Base-by-base conservation (phyloP, 306 rosid genomes). In the Rosa chinensis region DNA sequence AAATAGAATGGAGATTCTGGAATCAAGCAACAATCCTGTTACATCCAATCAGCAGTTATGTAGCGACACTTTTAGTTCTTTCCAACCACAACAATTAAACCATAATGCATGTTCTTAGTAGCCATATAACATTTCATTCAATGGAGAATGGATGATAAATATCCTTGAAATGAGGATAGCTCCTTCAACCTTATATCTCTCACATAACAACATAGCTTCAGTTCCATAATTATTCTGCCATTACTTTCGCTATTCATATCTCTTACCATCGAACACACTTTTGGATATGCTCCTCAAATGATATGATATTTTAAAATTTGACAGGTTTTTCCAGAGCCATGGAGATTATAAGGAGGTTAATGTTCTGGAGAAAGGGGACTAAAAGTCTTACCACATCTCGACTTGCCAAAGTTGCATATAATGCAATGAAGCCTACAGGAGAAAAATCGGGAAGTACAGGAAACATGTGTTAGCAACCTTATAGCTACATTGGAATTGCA, bases 11-110 rank as follows among this genome's bases (percentile, higher is more conserved):
- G 92, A 74, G 97, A 91, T 88, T 95, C 99, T 48, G 99, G 97
- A 90, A 95, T 89, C 90, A 95, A 89, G 89, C 99, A 92, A 85
- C 99, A 95, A 86, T 92, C 97, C 99, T 92, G 96, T 89, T 84
- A 87, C 79, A 89, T 74, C 59, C 55, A 70, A 82, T 44, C 14
- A 62, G 28, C 42, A 35, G 76, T 48, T 48, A 28, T 52, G 8
- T 39, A 10, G 17, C 56, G 28, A 77, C 28, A 40, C 8, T 21
- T 11, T 56, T 21, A 39, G 43, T 37, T 23, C 32, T 44, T 73
- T 40, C 14, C 68, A 74, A 67, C 71, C 63, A 50, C 76, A 69
- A 63, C 67, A 52, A 67, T 67, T 39, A 77, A 42, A 70, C 66
- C 52, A 70, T 59, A 39, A 80, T 28, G 50, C n/a, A 35, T 20